Percentiles rank a stretch among this genome's conserved stretches.
These are phyloP conservation scores for Extremus antarcticus DNA, from an alignment of 495 filamentous ascomycete species.

Conservation along the genomic window DNA sequence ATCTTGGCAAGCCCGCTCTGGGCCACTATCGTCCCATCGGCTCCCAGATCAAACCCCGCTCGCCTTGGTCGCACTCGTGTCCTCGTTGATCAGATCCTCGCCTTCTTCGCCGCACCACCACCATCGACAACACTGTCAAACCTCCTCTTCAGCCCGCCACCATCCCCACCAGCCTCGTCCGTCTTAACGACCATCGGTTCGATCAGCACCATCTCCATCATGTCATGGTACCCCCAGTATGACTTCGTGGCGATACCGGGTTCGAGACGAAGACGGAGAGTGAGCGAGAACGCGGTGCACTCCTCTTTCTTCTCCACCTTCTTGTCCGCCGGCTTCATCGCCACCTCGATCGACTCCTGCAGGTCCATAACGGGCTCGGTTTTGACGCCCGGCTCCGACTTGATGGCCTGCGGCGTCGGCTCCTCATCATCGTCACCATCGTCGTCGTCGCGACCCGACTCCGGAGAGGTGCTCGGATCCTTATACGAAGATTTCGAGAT, in stretches of 20 bases:
- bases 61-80: not conserved
- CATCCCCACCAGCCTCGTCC: not conserved
- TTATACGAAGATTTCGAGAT: no score
- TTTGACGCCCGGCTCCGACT: no score
- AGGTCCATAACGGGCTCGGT: not conserved
- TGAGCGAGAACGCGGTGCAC: not conserved
- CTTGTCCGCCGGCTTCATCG: not conserved
- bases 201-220: not conserved
- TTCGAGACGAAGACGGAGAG: not conserved
- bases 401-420: not conserved
- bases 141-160: not conserved
- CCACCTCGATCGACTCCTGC: not conserved
- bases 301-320: not conserved
- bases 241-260: not conserved
- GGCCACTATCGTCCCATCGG: no score
- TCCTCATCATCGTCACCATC: conserved; percentile 5
- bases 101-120: not conserved
- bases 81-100: not conserved
- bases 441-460: not conserved
- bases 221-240: not conserved
- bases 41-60: not conserved
- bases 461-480: not conserved
- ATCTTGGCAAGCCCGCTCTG: no score
- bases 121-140: not conserved
- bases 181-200: not conserved